These are phyloP conservation scores for Ramaria rubella DNA, from an alignment of 768 basidiomycete species.

Conservation along the genomic window DNA sequence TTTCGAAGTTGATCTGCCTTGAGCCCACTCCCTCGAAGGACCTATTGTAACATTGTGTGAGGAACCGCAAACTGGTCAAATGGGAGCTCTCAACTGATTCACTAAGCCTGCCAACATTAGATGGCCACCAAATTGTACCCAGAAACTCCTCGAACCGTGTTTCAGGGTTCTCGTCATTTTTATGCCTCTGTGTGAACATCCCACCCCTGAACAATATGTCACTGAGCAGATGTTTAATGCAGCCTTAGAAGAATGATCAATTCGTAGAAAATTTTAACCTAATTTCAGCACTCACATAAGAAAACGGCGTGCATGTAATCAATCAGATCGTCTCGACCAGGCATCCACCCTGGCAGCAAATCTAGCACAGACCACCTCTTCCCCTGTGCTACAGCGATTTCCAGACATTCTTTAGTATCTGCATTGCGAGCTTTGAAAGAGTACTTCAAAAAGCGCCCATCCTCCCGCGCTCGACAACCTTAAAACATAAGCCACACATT, in stretches of 20 bases:
- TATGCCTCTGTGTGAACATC: neutral
- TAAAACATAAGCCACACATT: neutral
- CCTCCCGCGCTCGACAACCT: conserved; percentile 10
- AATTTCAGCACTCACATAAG: neutral
- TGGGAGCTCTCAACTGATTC: neutral
- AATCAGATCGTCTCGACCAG: neutral
- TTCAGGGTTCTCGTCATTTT: neutral
- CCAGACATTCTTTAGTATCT: conserved; percentile 11
- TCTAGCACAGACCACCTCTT: conserved; percentile 10
- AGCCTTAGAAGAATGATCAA: neutral
- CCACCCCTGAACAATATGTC: neutral
- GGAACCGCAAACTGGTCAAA: neutral
- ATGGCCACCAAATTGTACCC: neutral
- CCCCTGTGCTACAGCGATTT: conserved; percentile 16
- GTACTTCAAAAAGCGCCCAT: conserved; percentile 18
- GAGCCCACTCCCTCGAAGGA: neutral
- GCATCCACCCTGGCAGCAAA: neutral
- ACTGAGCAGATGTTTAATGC: neutral
- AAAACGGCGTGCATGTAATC: neutral
- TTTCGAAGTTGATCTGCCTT: neutral
- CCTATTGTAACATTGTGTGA: neutral
- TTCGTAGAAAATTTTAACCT: neutral
- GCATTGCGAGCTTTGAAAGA: conserved; percentile 11
- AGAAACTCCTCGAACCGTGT: neutral
- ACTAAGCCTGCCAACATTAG: neutral